These are phyloP conservation scores for Euryodendron excelsum DNA, from an alignment of 148 eudicot species.

Conservation along the genomic window DNA sequence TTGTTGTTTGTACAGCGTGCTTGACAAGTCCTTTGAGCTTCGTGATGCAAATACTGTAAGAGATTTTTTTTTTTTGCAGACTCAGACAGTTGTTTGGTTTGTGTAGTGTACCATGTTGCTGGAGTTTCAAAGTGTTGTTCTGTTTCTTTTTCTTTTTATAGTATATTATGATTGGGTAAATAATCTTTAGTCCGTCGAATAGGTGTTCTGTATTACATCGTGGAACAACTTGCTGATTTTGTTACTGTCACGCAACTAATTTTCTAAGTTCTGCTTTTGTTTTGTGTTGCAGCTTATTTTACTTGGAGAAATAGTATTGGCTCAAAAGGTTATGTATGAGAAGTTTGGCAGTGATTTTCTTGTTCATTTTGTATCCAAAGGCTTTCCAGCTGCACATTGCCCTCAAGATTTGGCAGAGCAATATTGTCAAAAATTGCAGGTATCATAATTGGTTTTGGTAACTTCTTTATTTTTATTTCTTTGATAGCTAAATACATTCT, in stretches of 20 bases:
- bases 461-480: not conserved
- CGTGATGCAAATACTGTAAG: conserved; percentile 94
- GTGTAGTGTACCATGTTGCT: not conserved
- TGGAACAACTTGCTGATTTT: not conserved
- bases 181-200: not conserved
- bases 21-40: conserved; percentile 91
- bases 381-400: conserved; percentile 64
- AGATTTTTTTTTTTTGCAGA: conserved; percentile 14
- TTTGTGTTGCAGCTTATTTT: conserved; percentile 55
- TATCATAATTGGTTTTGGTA: conserved; percentile 12
- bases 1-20: conserved; percentile 92
- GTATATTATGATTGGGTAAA: not conserved
- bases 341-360: conserved; percentile 84
- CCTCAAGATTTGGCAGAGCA: conserved; percentile 85
- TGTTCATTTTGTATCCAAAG: conserved; percentile 63
- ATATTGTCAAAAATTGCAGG: conserved; percentile 91
- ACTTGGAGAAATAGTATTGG: conserved; percentile 81
- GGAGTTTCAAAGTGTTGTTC: not conserved
- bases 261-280: conserved; percentile 1
- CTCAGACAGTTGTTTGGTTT: not conserved
- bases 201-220: not conserved
- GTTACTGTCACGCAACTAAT: conserved; percentile 6
- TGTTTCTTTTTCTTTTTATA: not conserved
- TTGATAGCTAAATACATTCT: not conserved
- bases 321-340: conserved; percentile 95